phyloP scores from a whole-genome alignment of 441 rosid genomes.

The Pelargonium fulgidum region DNA sequence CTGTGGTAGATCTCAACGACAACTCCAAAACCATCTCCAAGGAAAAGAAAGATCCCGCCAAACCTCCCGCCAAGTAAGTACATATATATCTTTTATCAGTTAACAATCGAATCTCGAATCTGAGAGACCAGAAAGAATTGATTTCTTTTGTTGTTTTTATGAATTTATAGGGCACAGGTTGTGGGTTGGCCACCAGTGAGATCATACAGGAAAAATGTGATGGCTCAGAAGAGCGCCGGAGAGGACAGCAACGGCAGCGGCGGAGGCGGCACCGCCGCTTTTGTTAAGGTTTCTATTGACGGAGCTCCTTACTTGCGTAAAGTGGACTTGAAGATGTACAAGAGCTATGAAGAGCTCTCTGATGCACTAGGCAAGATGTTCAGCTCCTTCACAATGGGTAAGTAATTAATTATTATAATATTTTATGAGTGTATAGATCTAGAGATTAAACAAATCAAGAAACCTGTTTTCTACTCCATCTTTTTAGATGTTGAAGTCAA shows the following conservation, averaged over 20 bases:
- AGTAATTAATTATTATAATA: too few relatives aligned
- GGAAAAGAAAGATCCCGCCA: conserved; percentile 40
- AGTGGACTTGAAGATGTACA: conserved; percentile 88
- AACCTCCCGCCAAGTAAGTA: conserved; percentile 82
- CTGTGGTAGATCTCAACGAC: conserved; percentile 34
- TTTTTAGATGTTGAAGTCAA: neutral
- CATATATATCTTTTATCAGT: too few relatives aligned
- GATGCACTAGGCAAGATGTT: conserved; percentile 90
- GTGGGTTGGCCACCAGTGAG: conserved; percentile 99
- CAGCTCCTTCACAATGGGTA: conserved; percentile 94
- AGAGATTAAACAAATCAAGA: neutral
- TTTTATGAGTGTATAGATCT: too few relatives aligned
- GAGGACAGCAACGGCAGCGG: conserved; percentile 42
- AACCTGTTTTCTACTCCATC: neutral
- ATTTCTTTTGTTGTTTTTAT: too few relatives aligned
- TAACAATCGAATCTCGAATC: too few relatives aligned
- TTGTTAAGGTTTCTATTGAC: conserved; percentile 89
- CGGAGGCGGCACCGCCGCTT: too few relatives aligned
- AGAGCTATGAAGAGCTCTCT: conserved; percentile 74
- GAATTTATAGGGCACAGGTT: conserved; percentile 72
- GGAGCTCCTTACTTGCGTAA: conserved; percentile 95
- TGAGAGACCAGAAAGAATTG: too few relatives aligned
- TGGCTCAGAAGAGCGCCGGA: conserved; percentile 52
- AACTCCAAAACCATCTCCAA: conserved; percentile 24
- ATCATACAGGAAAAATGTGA: conserved; percentile 75